These are phyloP conservation scores for Penicillium goetzii DNA, from an alignment of 495 filamentous ascomycete genomes.

Conservation along the genomic window DNA sequence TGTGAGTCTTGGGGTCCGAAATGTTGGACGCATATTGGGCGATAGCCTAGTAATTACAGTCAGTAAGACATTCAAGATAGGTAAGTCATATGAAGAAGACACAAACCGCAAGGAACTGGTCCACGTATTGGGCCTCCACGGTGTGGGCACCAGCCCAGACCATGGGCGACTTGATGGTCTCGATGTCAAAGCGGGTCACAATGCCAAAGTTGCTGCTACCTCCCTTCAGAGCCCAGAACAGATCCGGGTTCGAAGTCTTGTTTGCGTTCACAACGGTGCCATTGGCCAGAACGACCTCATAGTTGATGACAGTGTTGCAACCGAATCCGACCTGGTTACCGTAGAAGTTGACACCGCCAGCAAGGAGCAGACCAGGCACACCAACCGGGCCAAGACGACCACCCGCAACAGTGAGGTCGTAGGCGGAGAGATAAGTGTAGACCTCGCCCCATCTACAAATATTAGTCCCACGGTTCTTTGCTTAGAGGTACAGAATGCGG, in stretches of 20 bases:
- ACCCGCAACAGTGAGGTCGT: constrained; percentile 54
- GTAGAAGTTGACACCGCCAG: constrained; percentile 57
- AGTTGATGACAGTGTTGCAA: constrained; percentile 55
- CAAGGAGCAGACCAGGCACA: constrained; percentile 51
- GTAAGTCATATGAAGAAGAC: neutral
- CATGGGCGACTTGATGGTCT: constrained; percentile 52
- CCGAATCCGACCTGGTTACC: constrained; percentile 50
- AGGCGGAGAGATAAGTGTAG: constrained; percentile 50
- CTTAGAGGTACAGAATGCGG: neutral
- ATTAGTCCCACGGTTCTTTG: neutral
- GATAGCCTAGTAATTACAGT: constrained; percentile 26
- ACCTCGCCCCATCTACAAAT: constrained; percentile 56
- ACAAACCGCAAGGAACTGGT: constrained; percentile 36
- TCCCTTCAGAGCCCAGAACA: constrained; percentile 63
- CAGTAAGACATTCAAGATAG: neutral
- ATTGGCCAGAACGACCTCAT: constrained; percentile 64
- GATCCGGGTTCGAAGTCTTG: constrained; percentile 53
- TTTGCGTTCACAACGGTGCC: constrained; percentile 59
- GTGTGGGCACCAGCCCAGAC: constrained; percentile 50
- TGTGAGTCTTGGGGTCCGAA: constrained; percentile 38
- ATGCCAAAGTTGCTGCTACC: constrained; percentile 60
- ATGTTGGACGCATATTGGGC: constrained; percentile 38
- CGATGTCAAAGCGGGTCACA: constrained; percentile 53
- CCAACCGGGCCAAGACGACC: constrained; percentile 60
- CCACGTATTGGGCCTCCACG: constrained; percentile 34